phyloP scores from a whole-genome alignment of 1,284 basidiomycete species.

The Abortiporus biennis region DNA sequence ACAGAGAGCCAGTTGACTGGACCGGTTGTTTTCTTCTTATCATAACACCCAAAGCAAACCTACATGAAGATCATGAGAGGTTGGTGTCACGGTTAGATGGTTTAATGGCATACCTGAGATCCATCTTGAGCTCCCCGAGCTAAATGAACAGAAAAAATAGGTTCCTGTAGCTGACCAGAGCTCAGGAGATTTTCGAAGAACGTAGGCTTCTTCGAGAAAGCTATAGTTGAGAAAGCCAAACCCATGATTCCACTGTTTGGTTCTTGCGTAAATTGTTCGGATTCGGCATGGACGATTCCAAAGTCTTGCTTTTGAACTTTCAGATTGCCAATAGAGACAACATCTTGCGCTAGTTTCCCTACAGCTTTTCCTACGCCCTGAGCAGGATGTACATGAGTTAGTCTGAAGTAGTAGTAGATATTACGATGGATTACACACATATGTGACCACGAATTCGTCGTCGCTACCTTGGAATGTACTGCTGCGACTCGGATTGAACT shows the following conservation, averaged over 20 bases:
- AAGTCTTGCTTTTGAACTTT: constrained; percentile 41
- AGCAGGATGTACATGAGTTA: constrained; percentile 10
- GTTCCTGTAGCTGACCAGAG: constrained; percentile 32
- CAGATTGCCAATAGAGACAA: constrained; percentile 39
- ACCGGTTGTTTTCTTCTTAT: constrained; percentile 42
- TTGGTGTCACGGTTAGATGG: not conserved
- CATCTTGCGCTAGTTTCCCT: constrained; percentile 42
- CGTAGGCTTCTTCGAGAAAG: constrained; percentile 38
- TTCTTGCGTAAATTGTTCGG: constrained; percentile 35
- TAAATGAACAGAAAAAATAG: constrained; percentile 55
- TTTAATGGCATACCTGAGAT: constrained; percentile 33
- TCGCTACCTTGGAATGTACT: constrained; percentile 31
- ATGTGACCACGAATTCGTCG: constrained; percentile 40
- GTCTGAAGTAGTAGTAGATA: constrained; percentile 6
- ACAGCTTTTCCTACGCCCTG: constrained; percentile 45
- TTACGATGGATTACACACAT: constrained; percentile 40
- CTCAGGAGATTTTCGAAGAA: constrained; percentile 58
- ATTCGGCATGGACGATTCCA: constrained; percentile 36
- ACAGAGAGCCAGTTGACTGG: constrained; percentile 47
- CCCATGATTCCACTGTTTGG: constrained; percentile 53
- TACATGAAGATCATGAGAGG: constrained; percentile 15
- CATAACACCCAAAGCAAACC: constrained; percentile 56
- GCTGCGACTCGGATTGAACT: constrained; percentile 34
- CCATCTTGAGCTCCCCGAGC: constrained; percentile 37
- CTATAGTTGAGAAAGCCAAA: constrained; percentile 51